Conservation (phyloP, 805 yeast genomes). For the Cyberlindnera suaveolens region DNA sequence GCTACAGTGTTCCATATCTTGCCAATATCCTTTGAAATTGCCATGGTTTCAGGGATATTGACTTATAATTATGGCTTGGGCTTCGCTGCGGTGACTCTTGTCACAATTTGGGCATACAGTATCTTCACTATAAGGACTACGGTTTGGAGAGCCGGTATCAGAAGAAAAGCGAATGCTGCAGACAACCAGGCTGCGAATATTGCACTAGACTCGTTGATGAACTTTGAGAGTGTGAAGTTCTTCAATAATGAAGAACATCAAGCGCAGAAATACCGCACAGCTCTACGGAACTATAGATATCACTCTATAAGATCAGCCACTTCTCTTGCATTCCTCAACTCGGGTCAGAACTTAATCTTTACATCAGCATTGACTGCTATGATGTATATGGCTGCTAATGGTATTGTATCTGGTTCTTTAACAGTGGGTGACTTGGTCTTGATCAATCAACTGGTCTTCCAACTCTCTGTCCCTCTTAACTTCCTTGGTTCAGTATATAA, state of each 20-base stretch:
- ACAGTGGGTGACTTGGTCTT: conserved; percentile 94
- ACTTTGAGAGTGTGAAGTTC: conserved; percentile 90
- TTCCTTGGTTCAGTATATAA: conserved; percentile 94
- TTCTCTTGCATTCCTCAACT: conserved; percentile 68
- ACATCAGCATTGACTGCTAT: conserved; percentile 88
- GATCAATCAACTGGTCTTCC: conserved; percentile 94
- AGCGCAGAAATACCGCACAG: conserved; percentile 68
- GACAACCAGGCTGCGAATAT: conserved; percentile 95
- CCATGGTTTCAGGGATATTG: conserved; percentile 87
- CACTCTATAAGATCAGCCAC: conserved; percentile 75
- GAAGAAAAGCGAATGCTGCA: conserved; percentile 85
- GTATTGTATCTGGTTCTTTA: conserved; percentile 72
- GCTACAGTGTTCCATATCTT: conserved; percentile 98
- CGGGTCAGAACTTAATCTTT: conserved; percentile 76
- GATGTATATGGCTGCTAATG: conserved; percentile 99
- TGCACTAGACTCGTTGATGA: conserved; percentile 88
- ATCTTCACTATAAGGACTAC: conserved; percentile 87
- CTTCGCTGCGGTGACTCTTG: conserved; percentile 83
- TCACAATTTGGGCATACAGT: conserved; percentile 86
- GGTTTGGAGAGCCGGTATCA: conserved; percentile 91
- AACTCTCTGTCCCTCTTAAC: conserved; percentile 88
- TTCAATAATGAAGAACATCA: conserved; percentile 87
- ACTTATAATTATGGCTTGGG: conserved; percentile 87
- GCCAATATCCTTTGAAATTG: conserved; percentile 88
- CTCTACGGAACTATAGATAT: conserved; percentile 66